These are phyloP conservation scores for Myriosclerotinia duriaeana DNA, from an alignment of 2,329 filamentous ascomycete genomes.

Conservation along the genomic window DNA sequence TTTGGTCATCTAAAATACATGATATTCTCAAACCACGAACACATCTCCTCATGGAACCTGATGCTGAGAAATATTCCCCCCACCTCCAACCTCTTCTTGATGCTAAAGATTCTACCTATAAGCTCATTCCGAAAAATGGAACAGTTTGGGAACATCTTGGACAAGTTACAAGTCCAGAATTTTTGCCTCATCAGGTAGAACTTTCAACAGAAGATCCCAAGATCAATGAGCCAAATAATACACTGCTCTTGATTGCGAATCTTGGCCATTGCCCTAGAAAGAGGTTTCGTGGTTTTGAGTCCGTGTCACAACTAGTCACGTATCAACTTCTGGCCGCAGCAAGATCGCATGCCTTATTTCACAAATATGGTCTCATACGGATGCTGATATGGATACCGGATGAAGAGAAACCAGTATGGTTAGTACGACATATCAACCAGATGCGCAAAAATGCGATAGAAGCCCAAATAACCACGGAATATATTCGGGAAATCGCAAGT, in stretches of 20 bases:
- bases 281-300: constrained; percentile 53
- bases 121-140: constrained; percentile 56
- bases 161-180: constrained; percentile 50
- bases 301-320: constrained; percentile 57
- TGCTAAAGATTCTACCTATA: constrained; percentile 48
- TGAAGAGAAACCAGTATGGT: constrained; percentile 55
- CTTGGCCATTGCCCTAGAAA: constrained; percentile 56
- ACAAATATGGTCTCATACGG: constrained; percentile 75
- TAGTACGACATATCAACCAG: constrained; percentile 59
- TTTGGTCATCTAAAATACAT: constrained; percentile 79
- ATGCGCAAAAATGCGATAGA: constrained; percentile 60
- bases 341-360: constrained; percentile 59
- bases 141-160: constrained; percentile 61
- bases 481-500: constrained; percentile 57
- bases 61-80: constrained; percentile 55
- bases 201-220: constrained; percentile 43
- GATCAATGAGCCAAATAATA: constrained; percentile 60
- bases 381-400: constrained; percentile 72
- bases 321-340: constrained; percentile 63
- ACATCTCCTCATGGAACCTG: constrained; percentile 80
- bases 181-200: constrained; percentile 54
- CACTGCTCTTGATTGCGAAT: constrained; percentile 71
- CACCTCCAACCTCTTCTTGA: constrained; percentile 60
- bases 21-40: constrained; percentile 72
- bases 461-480: constrained; percentile 60